Evolutionary conservation across 2,329 filamentous ascomycete genomes (phyloP).

Genomic region (Aspergillus tubingensis): DNA sequence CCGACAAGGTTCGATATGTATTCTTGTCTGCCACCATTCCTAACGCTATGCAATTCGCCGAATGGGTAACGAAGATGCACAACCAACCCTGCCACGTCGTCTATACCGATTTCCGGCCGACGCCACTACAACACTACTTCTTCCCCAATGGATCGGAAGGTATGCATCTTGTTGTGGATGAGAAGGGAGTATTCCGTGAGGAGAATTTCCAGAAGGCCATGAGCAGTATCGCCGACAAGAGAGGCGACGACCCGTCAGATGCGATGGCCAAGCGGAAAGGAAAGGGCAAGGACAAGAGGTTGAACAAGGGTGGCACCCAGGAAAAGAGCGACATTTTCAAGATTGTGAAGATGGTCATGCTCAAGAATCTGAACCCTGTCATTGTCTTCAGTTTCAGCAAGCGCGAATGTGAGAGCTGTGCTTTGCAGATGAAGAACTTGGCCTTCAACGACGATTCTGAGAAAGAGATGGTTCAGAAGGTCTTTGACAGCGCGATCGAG

Average conservation of each 20-base stretch:
- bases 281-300: slow-evolving; percentile 87
- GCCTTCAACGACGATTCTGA: slow-evolving; percentile 96
- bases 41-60: slow-evolving; percentile 98
- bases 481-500: slow-evolving; percentile 91
- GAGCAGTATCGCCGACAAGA: slow-evolving; percentile 82
- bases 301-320: slow-evolving; percentile 78
- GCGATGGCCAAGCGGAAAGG: slow-evolving; percentile 78
- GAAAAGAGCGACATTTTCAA: slow-evolving; percentile 85
- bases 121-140: slow-evolving; percentile 95
- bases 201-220: slow-evolving; percentile 98
- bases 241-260: slow-evolving; percentile 80
- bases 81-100: slow-evolving; percentile 98
- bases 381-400: slow-evolving; percentile 99
- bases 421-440: slow-evolving; percentile 80
- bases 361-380: slow-evolving; percentile 94
- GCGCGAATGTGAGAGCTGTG: slow-evolving; percentile 88
- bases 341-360: slow-evolving; percentile 98
- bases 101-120: slow-evolving; percentile 97
- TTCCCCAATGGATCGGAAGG: slow-evolving; percentile 91
- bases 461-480: slow-evolving; percentile 89
- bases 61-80: slow-evolving; percentile 99
- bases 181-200: slow-evolving; percentile 94
- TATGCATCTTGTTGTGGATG: slow-evolving; percentile 91
- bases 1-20: slow-evolving; percentile 98
- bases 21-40: slow-evolving; percentile 98